Conservation (phyloP, 2,329 filamentous ascomycete species). For the Pestalotiopsis sp. region DNA sequence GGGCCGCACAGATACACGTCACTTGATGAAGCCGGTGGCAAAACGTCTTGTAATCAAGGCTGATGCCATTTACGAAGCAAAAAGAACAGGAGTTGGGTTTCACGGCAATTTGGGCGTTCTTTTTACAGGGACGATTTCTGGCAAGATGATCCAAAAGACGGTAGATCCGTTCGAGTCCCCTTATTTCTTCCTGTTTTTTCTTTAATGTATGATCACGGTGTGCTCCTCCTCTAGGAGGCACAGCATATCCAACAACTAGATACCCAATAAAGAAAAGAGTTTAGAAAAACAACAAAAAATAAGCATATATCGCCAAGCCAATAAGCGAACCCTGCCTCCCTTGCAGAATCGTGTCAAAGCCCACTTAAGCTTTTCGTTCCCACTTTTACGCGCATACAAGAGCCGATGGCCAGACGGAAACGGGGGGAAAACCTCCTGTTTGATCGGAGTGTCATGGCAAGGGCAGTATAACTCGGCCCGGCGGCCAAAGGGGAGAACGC, state of each 20-base stretch:
- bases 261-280: background rate
- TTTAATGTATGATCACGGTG: background rate
- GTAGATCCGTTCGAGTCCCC: background rate
- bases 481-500: background rate
- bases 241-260: background rate
- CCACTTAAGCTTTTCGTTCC: background rate
- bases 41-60: background rate
- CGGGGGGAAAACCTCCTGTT: background rate
- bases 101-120: background rate
- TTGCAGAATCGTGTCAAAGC: background rate
- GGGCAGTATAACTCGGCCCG: slow-evolving; percentile 1
- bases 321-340: background rate
- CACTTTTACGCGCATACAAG: background rate
- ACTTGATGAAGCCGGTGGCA: no score
- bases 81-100: background rate
- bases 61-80: background rate
- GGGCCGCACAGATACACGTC: background rate
- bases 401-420: background rate
- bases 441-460: background rate
- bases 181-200: background rate
- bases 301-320: background rate
- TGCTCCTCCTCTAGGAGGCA: background rate
- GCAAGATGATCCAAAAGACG: background rate
- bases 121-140: background rate
- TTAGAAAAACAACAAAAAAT: background rate